Evolutionary conservation across 2,329 filamentous ascomycete genomes (phyloP), one percentile per base, ranked within the genome.

Genomic region (Colletotrichum kahawae): DNA sequence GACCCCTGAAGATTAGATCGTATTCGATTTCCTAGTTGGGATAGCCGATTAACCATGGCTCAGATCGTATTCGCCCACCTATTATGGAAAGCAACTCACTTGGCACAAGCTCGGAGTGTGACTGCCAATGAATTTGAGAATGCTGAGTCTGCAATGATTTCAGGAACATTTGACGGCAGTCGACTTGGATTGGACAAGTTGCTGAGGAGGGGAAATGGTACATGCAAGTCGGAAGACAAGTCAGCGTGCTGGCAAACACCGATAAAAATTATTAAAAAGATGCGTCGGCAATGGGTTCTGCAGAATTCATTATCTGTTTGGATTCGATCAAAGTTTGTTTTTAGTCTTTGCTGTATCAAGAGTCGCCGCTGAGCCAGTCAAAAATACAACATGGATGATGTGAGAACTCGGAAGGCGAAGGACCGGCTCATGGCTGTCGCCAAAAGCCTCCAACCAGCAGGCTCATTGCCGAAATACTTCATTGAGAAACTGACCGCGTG

Each of bases 141-240:
- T 48, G 0, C n/a, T 48, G 9, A 48, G 43, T 48, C 7, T 10
- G 43, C 43, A 21, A 21, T 48, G 18, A 1, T 48, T 48, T 9
- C 5, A 12, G n/a, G 43, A 48, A 5, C 18, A 10, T 12, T 0
- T 48, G 3, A 4, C 43, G 0, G 43, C 0, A 33, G 31, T 33
- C 3, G 31, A 12, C 3, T 33, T 33, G 31, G 31, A 8, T 48
- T 48, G 43, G 18, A 48, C 18, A 48, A 12, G 9, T n/a, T 48
- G 18, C 10, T 18, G 18, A 13, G 18, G 38, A 48, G 38, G 18
- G 43, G 43, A 21, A 48, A 48, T 48, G 18, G 0, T 9, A 48
- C 1, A 13, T 18, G 43, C n/a, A 0, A 0, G 43, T 48, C 43
- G 43, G 0, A n/a, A 21, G 10, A 21, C 43, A n/a, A n/a, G 18